Conservation (phyloP, 1,284 basidiomycete genomes). For the Rhodotorula sp. region DNA sequence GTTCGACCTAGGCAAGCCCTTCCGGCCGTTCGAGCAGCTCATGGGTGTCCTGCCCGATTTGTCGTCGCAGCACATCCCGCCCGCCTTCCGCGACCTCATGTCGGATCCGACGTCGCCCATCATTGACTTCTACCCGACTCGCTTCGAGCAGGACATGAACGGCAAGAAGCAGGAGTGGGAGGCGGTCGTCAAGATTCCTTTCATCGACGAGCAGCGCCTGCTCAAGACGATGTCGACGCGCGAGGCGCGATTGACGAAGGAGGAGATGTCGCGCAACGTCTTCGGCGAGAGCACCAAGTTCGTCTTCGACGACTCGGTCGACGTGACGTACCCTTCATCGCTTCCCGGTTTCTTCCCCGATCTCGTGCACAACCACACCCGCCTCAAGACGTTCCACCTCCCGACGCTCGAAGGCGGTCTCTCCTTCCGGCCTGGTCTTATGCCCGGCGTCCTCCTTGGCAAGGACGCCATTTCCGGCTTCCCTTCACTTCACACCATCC, state of each 20-base stretch:
- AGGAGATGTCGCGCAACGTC: slow-evolving; percentile 73
- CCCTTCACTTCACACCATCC: slow-evolving; percentile 87
- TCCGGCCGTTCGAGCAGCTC: slow-evolving; percentile 91
- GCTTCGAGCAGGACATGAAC: slow-evolving; percentile 91
- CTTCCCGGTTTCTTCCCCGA: slow-evolving; percentile 92
- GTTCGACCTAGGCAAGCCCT: slow-evolving; percentile 84
- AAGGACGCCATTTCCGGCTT: slow-evolving; percentile 87
- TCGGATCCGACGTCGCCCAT: slow-evolving; percentile 80
- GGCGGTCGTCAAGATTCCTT: slow-evolving; percentile 97
- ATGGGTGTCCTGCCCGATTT: slow-evolving; percentile 96
- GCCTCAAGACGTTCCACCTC: slow-evolving; percentile 70
- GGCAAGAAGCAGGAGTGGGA: slow-evolving; percentile 99
- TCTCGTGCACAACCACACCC: slow-evolving; percentile 75
- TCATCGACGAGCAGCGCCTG: slow-evolving; percentile 82
- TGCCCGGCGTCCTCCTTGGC: slow-evolving; percentile 85
- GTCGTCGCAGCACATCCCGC: slow-evolving; percentile 81
- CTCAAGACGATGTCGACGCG: slow-evolving; percentile 78
- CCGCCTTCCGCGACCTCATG: slow-evolving; percentile 89
- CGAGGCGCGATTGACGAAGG: slow-evolving; percentile 70
- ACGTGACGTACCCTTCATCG: slow-evolving; percentile 79
- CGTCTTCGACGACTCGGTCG: slow-evolving; percentile 57
- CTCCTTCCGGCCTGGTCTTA: slow-evolving; percentile 78
- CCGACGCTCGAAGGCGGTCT: slow-evolving; percentile 79
- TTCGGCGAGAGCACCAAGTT: slow-evolving; percentile 80
- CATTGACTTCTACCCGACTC: slow-evolving; percentile 86